phyloP scores from a whole-genome alignment of 1,284 basidiomycete species.

The Ceratobasidium sp. region DNA sequence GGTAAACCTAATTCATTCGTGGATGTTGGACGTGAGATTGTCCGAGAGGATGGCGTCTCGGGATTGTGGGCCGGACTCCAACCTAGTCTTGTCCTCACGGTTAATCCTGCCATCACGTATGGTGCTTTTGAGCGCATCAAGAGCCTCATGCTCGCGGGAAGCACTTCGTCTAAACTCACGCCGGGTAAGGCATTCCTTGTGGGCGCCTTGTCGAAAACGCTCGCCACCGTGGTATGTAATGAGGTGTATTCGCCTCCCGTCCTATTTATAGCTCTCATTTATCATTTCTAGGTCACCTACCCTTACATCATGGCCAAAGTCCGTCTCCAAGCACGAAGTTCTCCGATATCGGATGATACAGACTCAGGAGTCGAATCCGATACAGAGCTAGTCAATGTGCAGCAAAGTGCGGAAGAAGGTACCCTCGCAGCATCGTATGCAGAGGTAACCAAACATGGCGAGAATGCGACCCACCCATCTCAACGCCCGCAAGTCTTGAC shows the following conservation, averaged over 20 bases:
- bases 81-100: slow-evolving; percentile 91
- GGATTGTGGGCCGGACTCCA: slow-evolving; percentile 95
- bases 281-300: slow-evolving; percentile 73
- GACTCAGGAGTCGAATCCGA: slow-evolving; percentile 43
- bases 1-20: slow-evolving; percentile 71
- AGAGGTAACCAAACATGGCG: slow-evolving; percentile 21
- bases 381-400: slow-evolving; percentile 52
- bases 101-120: slow-evolving; percentile 99
- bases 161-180: slow-evolving; percentile 62
- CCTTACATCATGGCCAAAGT: slow-evolving; percentile 98
- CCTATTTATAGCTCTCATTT: not conserved
- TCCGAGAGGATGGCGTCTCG: slow-evolving; percentile 88
- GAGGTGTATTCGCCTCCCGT: slow-evolving; percentile 49
- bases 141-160: slow-evolving; percentile 63
- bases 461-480: slow-evolving; percentile 29
- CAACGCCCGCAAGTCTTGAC: not conserved
- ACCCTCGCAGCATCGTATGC: slow-evolving; percentile 49
- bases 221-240: slow-evolving; percentile 87
- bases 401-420: slow-evolving; percentile 55
- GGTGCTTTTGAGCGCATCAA: slow-evolving; percentile 95
- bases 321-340: slow-evolving; percentile 83
- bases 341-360: slow-evolving; percentile 46
- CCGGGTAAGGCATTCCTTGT: slow-evolving; percentile 85
- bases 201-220: slow-evolving; percentile 93
- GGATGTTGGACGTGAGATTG: slow-evolving; percentile 83